Conservation (phyloP, 2,329 filamentous ascomycete genomes). For the Calycina herbarum region DNA sequence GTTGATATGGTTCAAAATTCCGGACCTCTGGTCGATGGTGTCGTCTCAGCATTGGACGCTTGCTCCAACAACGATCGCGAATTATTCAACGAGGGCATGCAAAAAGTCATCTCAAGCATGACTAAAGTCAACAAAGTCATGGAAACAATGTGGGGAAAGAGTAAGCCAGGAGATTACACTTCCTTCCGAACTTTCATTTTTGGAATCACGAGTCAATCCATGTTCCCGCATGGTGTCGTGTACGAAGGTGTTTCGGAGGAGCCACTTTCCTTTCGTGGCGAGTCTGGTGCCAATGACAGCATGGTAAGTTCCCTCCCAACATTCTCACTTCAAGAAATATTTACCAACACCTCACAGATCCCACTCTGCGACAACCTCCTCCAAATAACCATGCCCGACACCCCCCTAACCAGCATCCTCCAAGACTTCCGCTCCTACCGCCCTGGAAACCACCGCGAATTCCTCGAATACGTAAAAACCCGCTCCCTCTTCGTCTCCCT, state of each 20-base stretch:
- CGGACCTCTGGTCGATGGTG: slow-evolving; percentile 71
- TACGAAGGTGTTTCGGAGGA: slow-evolving; percentile 81
- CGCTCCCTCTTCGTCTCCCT: slow-evolving; percentile 52
- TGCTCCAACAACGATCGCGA: slow-evolving; percentile 51
- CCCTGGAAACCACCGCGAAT: slow-evolving; percentile 83
- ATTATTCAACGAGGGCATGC: slow-evolving; percentile 64
- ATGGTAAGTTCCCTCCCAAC: slow-evolving; percentile 55
- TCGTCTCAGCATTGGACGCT: slow-evolving; percentile 64
- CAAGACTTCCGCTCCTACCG: slow-evolving; percentile 87
- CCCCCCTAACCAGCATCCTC: slow-evolving; percentile 80
- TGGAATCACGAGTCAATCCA: slow-evolving; percentile 87
- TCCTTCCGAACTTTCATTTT: slow-evolving; percentile 97
- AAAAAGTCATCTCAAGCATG: slow-evolving; percentile 62
- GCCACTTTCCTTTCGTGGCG: slow-evolving; percentile 81
- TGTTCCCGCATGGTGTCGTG: slow-evolving; percentile 90
- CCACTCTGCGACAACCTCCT: slow-evolving; percentile 87
- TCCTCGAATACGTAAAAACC: slow-evolving; percentile 69
- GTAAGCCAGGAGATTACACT: slow-evolving; percentile 79
- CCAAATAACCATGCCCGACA: slow-evolving; percentile 83
- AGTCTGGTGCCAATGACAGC: slow-evolving; percentile 91
- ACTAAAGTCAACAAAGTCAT: slow-evolving; percentile 74
- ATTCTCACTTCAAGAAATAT: not conserved
- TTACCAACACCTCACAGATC: slow-evolving; percentile 48
- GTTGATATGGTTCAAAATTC: slow-evolving; percentile 94
- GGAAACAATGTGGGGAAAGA: slow-evolving; percentile 81